Conservation (phyloP, 345 rosid species). For the Schrenkiella parvula region DNA sequence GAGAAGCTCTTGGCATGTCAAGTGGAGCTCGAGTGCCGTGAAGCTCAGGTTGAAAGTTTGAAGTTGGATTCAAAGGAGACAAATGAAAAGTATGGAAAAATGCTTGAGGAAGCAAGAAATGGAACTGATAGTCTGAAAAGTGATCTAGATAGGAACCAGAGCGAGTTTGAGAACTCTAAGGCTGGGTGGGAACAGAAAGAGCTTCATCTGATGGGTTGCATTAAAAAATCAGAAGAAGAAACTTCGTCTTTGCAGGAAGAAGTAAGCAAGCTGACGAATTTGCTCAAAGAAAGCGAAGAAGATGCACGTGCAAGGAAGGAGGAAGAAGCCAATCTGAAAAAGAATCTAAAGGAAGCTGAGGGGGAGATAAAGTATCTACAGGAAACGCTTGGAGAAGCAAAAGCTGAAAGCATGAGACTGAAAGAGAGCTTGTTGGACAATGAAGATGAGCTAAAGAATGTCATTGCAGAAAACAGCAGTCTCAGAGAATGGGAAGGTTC, state of each 20-base stretch:
- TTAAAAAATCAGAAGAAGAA: constrained; percentile 61
- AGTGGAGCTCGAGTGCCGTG: constrained; percentile 55
- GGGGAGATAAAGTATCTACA: constrained; percentile 64
- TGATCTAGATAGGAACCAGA: constrained; percentile 40
- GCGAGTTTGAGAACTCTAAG: constrained; percentile 44
- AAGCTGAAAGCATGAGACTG: constrained; percentile 48
- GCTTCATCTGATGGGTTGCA: constrained; percentile 41
- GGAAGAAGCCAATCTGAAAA: constrained; percentile 58
- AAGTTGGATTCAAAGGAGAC: constrained; percentile 58
- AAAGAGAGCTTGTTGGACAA: constrained; percentile 64
- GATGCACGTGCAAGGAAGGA: constrained; percentile 51
- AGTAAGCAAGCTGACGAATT: constrained; percentile 51
- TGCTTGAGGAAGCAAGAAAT: constrained; percentile 62
- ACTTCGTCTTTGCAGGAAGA: constrained; percentile 49
- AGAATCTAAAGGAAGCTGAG: constrained; percentile 62
- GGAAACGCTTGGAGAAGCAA: constrained; percentile 26
- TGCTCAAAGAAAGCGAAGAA: constrained; percentile 60
- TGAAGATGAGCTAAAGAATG: constrained; percentile 61
- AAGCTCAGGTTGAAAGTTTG: constrained; percentile 54
- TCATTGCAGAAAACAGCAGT: constrained; percentile 33
- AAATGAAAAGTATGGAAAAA: constrained; percentile 54
- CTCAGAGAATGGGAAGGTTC: constrained; percentile 29
- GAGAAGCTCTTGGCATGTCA: constrained; percentile 58
- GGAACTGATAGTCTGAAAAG: constrained; percentile 47
- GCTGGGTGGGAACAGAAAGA: constrained; percentile 73